Evolutionary conservation across 148 eudicot species (phyloP).

Genomic region (Limonium bicolor): DNA sequence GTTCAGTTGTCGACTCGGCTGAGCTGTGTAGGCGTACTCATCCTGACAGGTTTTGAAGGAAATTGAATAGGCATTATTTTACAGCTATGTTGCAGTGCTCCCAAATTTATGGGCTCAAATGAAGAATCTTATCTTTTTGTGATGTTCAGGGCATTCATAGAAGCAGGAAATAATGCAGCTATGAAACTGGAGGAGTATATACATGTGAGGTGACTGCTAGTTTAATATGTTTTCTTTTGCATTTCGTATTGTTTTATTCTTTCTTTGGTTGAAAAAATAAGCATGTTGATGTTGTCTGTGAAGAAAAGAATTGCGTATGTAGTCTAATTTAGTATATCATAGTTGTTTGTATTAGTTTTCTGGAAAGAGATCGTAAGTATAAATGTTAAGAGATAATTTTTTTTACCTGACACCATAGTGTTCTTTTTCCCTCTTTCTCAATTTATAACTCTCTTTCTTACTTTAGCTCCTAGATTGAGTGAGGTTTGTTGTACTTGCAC

Average conservation of each 20-base stretch:
- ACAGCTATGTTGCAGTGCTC: background rate
- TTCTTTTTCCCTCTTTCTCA: too few species aligned
- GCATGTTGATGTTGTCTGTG: background rate
- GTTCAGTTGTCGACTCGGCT: constrained; percentile 84
- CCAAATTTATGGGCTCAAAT: background rate
- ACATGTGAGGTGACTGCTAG: constrained; percentile 90
- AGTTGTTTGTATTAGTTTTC: too few species aligned
- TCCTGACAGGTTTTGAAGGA: constrained; percentile 54
- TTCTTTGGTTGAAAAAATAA: background rate
- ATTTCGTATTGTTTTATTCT: background rate
- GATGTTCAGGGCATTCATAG: constrained; percentile 54
- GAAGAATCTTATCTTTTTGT: constrained; percentile 3
- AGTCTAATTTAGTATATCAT: too few species aligned
- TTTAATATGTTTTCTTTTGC: constrained; percentile 9
- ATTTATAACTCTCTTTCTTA: too few species aligned
- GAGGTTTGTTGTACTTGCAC: background rate
- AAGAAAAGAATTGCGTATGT: background rate
- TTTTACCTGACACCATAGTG: too few species aligned
- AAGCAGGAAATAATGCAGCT: constrained; percentile 63
- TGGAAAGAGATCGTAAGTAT: too few species aligned
- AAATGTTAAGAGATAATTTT: too few species aligned
- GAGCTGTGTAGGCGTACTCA: constrained; percentile 86
- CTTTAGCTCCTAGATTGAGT: too few species aligned
- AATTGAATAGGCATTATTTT: background rate
- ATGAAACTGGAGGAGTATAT: constrained; percentile 76